A percentile compares a stretch with the other conserved stretches of the same genome.
These are phyloP conservation scores for Penicillium polonicum DNA, from an alignment of 2,329 filamentous ascomycete species.

Conservation along the genomic window DNA sequence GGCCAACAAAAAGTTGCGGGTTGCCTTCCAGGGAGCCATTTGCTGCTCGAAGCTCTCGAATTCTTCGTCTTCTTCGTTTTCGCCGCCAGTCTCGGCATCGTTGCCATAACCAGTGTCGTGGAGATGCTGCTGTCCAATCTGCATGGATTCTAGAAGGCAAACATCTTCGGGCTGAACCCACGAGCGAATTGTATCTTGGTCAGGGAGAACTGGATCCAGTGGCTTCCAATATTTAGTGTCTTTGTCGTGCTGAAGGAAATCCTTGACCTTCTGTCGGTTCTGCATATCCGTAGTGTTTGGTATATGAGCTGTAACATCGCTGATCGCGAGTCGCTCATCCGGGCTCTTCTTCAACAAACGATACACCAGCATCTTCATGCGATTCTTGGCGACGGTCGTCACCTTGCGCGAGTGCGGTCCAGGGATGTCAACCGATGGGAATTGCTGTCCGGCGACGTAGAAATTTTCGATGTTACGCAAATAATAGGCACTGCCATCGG, in stretches of 20 bases:
- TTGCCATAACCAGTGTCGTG: constrained; percentile 84
- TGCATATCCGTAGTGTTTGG: constrained; percentile 92
- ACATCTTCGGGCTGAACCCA: constrained; percentile 97
- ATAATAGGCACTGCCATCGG: constrained; percentile 75
- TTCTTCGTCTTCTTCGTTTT: constrained; percentile 64
- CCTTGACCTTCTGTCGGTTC: constrained; percentile 93
- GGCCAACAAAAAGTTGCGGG: constrained; percentile 93
- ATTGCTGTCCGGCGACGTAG: constrained; percentile 86
- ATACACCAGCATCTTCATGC: constrained; percentile 93
- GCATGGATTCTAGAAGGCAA: constrained; percentile 92
- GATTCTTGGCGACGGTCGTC: constrained; percentile 94
- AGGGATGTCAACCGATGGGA: constrained; percentile 88
- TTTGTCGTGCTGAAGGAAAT: constrained; percentile 90
- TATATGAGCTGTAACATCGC: constrained; percentile 88
- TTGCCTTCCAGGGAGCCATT: constrained; percentile 93
- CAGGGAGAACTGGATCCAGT: constrained; percentile 68
- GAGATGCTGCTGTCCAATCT: constrained; percentile 87
- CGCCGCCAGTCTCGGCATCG: constrained; percentile 64
- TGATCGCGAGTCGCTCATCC: constrained; percentile 67
- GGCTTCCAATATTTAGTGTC: constrained; percentile 85
- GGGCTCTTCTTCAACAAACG: constrained; percentile 78
- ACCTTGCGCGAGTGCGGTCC: constrained; percentile 92
- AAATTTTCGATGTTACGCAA: constrained; percentile 88
- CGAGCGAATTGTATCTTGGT: constrained; percentile 74
- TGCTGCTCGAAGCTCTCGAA: constrained; percentile 79